Evolutionary conservation across 139 green algal genomes (phyloP).

Genomic region (Eudorina sp.): DNA sequence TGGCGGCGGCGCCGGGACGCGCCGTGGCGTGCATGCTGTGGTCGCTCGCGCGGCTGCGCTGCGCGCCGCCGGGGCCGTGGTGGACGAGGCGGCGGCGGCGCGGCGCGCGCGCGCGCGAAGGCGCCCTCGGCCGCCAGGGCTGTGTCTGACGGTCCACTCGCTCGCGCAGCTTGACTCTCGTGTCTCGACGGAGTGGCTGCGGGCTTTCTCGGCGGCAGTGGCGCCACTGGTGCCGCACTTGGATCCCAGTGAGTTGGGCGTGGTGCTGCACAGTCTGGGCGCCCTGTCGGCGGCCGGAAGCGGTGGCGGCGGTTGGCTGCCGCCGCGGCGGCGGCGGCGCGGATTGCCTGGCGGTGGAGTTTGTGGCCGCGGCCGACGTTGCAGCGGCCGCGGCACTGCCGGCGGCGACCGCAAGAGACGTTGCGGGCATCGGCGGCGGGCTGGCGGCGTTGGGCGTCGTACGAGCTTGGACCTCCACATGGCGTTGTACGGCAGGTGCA

Average conservation of each 20-base stretch:
- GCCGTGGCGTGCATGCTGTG: slow-evolving; percentile 29
- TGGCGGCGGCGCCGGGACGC: background rate
- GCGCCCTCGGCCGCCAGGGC: slow-evolving; percentile 28
- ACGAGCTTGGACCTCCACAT: background rate
- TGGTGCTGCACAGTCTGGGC: slow-evolving; percentile 37
- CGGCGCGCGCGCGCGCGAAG: slow-evolving; percentile 30
- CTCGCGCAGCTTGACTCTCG: slow-evolving; percentile 21
- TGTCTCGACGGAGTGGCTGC: slow-evolving; percentile 5
- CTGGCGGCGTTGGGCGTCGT: background rate
- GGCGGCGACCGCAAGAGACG: background rate
- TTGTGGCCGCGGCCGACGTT: slow-evolving; percentile 25
- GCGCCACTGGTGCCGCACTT: slow-evolving; percentile 24
- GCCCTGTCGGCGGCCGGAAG: background rate
- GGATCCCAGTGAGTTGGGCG: slow-evolving; percentile 16
- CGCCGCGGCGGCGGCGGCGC: background rate
- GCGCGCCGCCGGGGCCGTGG: background rate
- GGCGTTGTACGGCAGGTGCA: background rate
- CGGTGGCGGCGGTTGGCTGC: background rate
- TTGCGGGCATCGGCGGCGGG: slow-evolving; percentile 7
- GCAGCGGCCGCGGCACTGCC: slow-evolving; percentile 22
- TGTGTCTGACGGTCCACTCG: slow-evolving; percentile 11
- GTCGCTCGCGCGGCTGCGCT: slow-evolving; percentile 38
- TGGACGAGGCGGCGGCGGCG: slow-evolving; percentile 17
- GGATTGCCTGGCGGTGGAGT: background rate
- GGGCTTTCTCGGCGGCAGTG: background rate